Conservation (phyloP, 805 yeast genomes). For the Candida sphagnicola region DNA sequence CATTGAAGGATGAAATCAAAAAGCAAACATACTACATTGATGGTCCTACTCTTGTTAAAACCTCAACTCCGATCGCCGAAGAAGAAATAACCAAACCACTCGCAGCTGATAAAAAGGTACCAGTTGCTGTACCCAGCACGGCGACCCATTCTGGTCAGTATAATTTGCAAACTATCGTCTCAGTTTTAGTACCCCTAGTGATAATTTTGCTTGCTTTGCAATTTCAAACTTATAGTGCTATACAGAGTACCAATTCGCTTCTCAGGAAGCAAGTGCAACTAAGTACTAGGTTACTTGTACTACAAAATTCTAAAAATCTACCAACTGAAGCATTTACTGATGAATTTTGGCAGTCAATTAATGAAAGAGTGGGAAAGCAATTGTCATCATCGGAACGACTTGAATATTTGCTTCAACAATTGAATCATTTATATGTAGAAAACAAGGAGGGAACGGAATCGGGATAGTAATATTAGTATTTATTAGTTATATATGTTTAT, state of each 20-base stretch:
- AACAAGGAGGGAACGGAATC: conserved; percentile 1
- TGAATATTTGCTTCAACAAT: conserved; percentile 16
- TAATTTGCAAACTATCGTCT: no score
- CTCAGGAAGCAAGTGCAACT: conserved; percentile 16
- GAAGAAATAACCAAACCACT: neutral
- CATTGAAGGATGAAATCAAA: conserved; percentile 29
- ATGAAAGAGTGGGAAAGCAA: conserved; percentile 12
- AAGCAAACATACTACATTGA: conserved; percentile 16
- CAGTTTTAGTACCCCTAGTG: no score
- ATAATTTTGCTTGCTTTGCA: no score
- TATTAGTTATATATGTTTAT: neutral
- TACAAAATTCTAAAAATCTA: conserved; percentile 1
- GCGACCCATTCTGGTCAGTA: no score
- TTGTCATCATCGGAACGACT: conserved; percentile 15
- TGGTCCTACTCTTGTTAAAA: conserved; percentile 11
- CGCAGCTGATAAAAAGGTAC: neutral
- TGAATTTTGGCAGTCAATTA: conserved; percentile 21
- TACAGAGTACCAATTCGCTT: conserved; percentile 21
- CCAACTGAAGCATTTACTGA: neutral
- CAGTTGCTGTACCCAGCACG: neutral
- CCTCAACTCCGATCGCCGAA: neutral
- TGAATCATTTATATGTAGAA: conserved; percentile 10
- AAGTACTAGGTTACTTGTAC: conserved; percentile 13
- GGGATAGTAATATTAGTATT: neutral
- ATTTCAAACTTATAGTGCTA: conserved; percentile 12